These are phyloP conservation scores for Phytophthora europaea DNA, from an alignment of 352 stramenopile species.

Conservation along the genomic window DNA sequence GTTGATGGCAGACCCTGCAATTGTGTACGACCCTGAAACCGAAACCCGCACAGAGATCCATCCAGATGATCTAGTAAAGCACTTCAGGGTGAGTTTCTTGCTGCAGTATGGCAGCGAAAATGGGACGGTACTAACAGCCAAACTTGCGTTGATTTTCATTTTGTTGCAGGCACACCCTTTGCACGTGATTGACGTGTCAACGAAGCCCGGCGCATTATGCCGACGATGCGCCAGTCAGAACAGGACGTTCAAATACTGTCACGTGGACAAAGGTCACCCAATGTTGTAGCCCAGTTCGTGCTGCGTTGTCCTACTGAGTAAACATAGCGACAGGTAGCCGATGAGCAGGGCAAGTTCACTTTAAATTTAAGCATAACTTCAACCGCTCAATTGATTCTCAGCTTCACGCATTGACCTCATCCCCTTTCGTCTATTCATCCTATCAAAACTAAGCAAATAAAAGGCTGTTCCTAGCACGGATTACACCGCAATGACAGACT, in stretches of 20 bases:
- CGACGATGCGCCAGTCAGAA: slow-evolving; percentile 44
- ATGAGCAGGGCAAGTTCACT: slow-evolving; percentile 4
- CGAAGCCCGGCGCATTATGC: slow-evolving; percentile 55
- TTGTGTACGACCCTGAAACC: slow-evolving; percentile 61
- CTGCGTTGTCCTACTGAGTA: neutral
- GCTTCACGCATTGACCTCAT: slow-evolving; percentile 27
- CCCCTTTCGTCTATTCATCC: slow-evolving; percentile 22
- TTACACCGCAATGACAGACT: slow-evolving; percentile 63
- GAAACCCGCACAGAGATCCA: slow-evolving; percentile 50
- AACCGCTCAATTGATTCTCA: slow-evolving; percentile 18
- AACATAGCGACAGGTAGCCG: slow-evolving; percentile 1
- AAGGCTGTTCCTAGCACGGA: slow-evolving; percentile 15
- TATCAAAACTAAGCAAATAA: slow-evolving; percentile 33
- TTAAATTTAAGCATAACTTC: neutral
- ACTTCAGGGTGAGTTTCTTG: slow-evolving; percentile 61
- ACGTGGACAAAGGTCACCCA: slow-evolving; percentile 78
- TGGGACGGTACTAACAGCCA: slow-evolving; percentile 9
- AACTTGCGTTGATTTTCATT: slow-evolving; percentile 3
- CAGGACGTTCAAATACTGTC: slow-evolving; percentile 72
- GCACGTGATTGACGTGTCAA: slow-evolving; percentile 80
- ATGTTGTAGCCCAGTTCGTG: slow-evolving; percentile 59
- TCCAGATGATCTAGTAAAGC: slow-evolving; percentile 57
- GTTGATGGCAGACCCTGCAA: slow-evolving; percentile 47
- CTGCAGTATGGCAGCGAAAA: slow-evolving; percentile 1
- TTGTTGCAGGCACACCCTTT: slow-evolving; percentile 62